Evolutionary conservation across 208 protist species (phyloP).

Genomic region (Trypanosoma theileri): DNA sequence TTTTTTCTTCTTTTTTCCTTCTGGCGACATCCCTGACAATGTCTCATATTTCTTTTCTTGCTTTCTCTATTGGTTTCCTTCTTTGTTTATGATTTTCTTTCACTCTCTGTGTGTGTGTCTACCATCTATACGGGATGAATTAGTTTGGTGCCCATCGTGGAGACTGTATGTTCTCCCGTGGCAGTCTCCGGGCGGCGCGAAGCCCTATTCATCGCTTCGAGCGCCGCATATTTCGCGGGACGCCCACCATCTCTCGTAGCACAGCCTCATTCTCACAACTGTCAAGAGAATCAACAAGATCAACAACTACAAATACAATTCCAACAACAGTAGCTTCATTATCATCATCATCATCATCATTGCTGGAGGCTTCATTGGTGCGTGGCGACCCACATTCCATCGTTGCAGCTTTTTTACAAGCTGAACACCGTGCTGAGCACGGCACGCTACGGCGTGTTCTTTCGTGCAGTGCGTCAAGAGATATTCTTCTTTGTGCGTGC

Average conservation of each 20-base stretch:
- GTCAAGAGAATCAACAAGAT: too few relatives aligned
- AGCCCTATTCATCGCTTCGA: constrained; percentile 12
- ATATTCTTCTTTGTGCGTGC: constrained; percentile 39
- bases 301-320: too few relatives aligned
- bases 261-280: too few relatives aligned
- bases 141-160: background rate
- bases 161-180: background rate
- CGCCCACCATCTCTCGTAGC: background rate
- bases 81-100: too few relatives aligned
- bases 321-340: too few relatives aligned
- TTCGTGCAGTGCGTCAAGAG: constrained; percentile 23
- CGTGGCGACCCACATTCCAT: constrained; percentile 17
- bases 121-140: too few relatives aligned
- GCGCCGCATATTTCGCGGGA: background rate
- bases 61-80: too few relatives aligned
- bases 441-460: constrained; percentile 18
- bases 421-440: background rate
- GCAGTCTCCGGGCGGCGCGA: background rate
- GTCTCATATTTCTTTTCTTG: too few relatives aligned
- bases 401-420: constrained; percentile 19
- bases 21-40: too few relatives aligned
- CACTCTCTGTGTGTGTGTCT: too few relatives aligned
- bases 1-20: too few relatives aligned
- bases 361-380: constrained; percentile 12
- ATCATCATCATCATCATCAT: background rate